A percentile compares a stretch with the other conserved stretches of the same genome.
Conservation (phyloP, 495 filamentous ascomycete species). For the Lineolata rhizophorae region DNA sequence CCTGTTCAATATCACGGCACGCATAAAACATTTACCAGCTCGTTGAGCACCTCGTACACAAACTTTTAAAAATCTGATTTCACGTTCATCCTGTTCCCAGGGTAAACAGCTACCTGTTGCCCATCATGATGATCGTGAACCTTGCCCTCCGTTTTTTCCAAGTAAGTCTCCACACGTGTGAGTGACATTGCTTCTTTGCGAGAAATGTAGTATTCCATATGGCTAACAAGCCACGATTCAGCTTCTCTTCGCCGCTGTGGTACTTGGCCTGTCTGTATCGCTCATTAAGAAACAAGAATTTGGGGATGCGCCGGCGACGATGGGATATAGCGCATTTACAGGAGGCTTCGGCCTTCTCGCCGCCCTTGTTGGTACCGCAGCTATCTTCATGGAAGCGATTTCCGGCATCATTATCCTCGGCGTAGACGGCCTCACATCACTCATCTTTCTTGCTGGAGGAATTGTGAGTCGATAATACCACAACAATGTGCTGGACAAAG, state of each 20-base stretch:
- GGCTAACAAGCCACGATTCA: slow-evolving; percentile 8
- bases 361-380: neutral
- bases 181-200: neutral
- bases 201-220: neutral
- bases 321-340: slow-evolving; percentile 1
- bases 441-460: slow-evolving; percentile 3
- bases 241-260: slow-evolving; percentile 23
- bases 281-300: slow-evolving; percentile 23
- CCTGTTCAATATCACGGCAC: too few relatives aligned
- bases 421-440: slow-evolving; percentile 1
- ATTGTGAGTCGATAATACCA: too few relatives aligned
- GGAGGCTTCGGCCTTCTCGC: slow-evolving; percentile 4
- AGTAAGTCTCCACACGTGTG: neutral
- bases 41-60: neutral
- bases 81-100: too few relatives aligned
- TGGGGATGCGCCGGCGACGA: slow-evolving; percentile 1
- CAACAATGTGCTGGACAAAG: too few relatives aligned
- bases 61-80: neutral
- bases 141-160: neutral
- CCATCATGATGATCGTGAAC: neutral
- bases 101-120: too few relatives aligned
- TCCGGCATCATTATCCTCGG: slow-evolving; percentile 1
- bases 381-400: slow-evolving; percentile 1
- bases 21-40: too few relatives aligned
- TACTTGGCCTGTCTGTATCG: slow-evolving; percentile 25